Conservation (phyloP, 2,329 filamentous ascomycete species). For the Endocalyx cinctus region DNA sequence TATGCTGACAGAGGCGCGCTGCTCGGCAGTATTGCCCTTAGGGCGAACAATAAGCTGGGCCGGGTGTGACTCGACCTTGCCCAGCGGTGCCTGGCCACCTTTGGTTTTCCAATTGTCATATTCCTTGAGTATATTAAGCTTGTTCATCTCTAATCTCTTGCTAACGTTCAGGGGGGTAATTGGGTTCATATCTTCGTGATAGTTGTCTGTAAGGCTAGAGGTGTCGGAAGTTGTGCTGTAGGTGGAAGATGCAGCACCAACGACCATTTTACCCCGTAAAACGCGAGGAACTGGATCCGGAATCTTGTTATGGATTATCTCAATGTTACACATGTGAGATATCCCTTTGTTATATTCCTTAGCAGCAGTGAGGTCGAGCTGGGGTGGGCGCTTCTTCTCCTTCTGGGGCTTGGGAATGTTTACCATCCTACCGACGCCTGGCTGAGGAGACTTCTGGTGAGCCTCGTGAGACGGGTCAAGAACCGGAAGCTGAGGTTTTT, state of each 20-base stretch:
- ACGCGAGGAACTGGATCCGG: too few species aligned
- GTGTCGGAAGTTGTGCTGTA: constrained; percentile 4
- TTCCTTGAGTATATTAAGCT: constrained; percentile 13
- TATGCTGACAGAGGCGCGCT: background rate
- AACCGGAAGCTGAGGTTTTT: too few species aligned
- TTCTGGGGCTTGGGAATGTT: constrained; percentile 1
- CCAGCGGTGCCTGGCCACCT: background rate
- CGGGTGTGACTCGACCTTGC: background rate
- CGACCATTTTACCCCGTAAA: too few species aligned
- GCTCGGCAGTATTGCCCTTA: too few species aligned
- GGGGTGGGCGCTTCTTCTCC: constrained; percentile 7
- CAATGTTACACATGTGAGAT: constrained; percentile 2
- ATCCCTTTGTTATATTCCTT: constrained; percentile 5
- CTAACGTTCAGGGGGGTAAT: constrained; percentile 6
- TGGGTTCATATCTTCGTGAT: constrained; percentile 2
- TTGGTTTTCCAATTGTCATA: constrained; percentile 15
- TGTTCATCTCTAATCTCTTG: constrained; percentile 1
- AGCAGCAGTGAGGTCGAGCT: constrained; percentile 7
- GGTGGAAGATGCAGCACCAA: constrained; percentile 1
- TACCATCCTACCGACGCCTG: too few species aligned
- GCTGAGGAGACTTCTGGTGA: too few species aligned
- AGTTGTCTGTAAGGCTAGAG: constrained; percentile 3
- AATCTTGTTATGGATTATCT: constrained; percentile 8
- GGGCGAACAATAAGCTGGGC: too few species aligned
- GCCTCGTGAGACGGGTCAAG: too few species aligned